Conservation (phyloP, 192 early-diverging fungal species). For the Pilaira anomala region DNA sequence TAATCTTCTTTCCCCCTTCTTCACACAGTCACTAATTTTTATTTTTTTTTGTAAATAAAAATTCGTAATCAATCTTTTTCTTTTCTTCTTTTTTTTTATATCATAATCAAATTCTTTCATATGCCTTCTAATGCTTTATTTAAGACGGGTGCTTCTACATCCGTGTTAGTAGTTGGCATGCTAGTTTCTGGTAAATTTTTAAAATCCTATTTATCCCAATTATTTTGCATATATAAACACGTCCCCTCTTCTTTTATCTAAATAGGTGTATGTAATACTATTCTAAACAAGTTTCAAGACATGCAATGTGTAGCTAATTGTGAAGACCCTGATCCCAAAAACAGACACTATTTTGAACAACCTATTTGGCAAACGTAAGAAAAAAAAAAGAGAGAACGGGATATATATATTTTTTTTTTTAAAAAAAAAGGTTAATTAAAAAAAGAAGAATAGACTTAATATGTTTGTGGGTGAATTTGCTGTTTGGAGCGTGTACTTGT, state of each 20-base stretch:
- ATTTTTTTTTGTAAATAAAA: neutral
- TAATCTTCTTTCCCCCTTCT: too few relatives aligned
- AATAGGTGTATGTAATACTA: conserved; percentile 63
- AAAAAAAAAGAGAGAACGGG: neutral
- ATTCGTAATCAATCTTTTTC: neutral
- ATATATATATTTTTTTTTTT: neutral
- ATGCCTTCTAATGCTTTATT: conserved; percentile 2
- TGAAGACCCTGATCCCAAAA: conserved; percentile 64
- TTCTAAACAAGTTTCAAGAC: conserved; percentile 88
- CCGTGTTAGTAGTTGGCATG: conserved; percentile 28
- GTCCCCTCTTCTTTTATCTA: neutral
- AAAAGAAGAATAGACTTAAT: conserved; percentile 50
- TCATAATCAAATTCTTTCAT: neutral
- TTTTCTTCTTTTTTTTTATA: neutral
- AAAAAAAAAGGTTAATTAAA: neutral
- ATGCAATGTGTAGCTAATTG: conserved; percentile 91
- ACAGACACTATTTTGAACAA: conserved; percentile 85
- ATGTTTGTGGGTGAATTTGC: conserved; percentile 93
- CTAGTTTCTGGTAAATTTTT: conserved; percentile 20
- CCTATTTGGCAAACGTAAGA: conserved; percentile 90
- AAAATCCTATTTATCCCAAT: neutral
- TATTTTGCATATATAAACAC: neutral
- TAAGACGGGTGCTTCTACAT: conserved; percentile 9
- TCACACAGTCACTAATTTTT: too few relatives aligned
- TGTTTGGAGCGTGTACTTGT: conserved; percentile 71